Evolutionary conservation across 2,329 filamentous ascomycete genomes (phyloP).

Genomic region (Aureobasidium sp.): DNA sequence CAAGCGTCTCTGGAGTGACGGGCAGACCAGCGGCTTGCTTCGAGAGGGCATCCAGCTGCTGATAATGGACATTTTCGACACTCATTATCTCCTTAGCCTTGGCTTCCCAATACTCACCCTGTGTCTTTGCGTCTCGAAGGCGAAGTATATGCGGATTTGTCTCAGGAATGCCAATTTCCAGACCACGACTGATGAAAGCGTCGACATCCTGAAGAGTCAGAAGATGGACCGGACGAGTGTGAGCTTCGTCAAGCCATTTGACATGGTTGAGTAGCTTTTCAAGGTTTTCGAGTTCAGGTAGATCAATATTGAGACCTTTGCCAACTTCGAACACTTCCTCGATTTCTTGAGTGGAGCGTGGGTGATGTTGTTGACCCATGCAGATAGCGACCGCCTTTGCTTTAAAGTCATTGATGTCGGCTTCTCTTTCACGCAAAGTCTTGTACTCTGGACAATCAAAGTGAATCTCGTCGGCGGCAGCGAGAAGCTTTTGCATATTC

Average conservation of each 20-base stretch:
- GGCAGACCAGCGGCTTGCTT: conserved; percentile 73
- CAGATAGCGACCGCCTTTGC: conserved; percentile 81
- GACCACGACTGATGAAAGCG: conserved; percentile 69
- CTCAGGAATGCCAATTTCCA: conserved; percentile 67
- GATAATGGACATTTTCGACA: conserved; percentile 88
- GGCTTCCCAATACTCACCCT: conserved; percentile 81
- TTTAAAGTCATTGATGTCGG: conserved; percentile 76
- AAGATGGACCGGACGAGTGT: conserved; percentile 47
- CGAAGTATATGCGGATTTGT: conserved; percentile 73
- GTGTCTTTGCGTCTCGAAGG: conserved; percentile 66
- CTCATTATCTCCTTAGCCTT: conserved; percentile 89
- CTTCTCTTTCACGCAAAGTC: conserved; percentile 75
- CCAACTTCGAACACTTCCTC: conserved; percentile 89
- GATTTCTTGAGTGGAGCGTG: conserved; percentile 63
- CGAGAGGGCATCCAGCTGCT: conserved; percentile 86
- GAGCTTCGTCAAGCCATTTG: conserved; percentile 79
- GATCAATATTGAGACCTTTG: conserved; percentile 81
- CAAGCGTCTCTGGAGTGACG: conserved; percentile 72
- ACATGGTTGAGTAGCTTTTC: conserved; percentile 75
- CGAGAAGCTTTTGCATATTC: conserved; percentile 78
- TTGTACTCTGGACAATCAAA: conserved; percentile 91
- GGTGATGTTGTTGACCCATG: conserved; percentile 66
- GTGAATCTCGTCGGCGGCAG: conserved; percentile 75
- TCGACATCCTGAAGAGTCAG: conserved; percentile 72
- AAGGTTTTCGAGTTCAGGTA: conserved; percentile 77